Conservation (phyloP, 306 rosid genomes). For the Nissolia schottii region DNA sequence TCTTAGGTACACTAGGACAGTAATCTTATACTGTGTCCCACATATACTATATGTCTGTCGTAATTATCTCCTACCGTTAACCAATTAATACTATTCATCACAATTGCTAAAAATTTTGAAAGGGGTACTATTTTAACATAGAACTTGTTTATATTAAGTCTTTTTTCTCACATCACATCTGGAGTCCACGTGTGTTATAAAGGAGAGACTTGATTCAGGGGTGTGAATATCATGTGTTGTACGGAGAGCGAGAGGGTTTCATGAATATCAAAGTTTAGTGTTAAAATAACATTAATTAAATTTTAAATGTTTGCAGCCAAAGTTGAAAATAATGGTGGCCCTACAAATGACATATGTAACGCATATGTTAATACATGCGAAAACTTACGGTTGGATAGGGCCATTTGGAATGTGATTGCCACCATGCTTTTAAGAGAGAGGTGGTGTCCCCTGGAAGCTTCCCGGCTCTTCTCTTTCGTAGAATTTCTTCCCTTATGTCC, state of each 20-base stretch:
- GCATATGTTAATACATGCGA: background rate
- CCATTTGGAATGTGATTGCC: conserved; percentile 98
- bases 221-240: too few species aligned
- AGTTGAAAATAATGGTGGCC: background rate
- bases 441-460: conserved; percentile 97
- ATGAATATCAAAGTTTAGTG: too few species aligned
- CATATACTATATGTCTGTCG: too few species aligned
- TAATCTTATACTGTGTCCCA: background rate
- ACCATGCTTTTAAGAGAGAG: conserved; percentile 89
- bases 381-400: conserved; percentile 90
- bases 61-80: background rate
- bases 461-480: conserved; percentile 92
- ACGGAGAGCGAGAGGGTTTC: too few species aligned
- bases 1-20: background rate
- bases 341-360: background rate
- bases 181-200: too few species aligned
- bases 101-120: background rate
- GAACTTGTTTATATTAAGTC: too few species aligned
- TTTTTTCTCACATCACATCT: too few species aligned
- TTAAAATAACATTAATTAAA: too few species aligned
- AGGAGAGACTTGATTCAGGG: too few species aligned
- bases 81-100: background rate
- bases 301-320: background rate
- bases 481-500: conserved; percentile 84
- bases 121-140: too few species aligned